Conservation (phyloP, 78 protist species). For the Pelomyxa schiedti region DNA sequence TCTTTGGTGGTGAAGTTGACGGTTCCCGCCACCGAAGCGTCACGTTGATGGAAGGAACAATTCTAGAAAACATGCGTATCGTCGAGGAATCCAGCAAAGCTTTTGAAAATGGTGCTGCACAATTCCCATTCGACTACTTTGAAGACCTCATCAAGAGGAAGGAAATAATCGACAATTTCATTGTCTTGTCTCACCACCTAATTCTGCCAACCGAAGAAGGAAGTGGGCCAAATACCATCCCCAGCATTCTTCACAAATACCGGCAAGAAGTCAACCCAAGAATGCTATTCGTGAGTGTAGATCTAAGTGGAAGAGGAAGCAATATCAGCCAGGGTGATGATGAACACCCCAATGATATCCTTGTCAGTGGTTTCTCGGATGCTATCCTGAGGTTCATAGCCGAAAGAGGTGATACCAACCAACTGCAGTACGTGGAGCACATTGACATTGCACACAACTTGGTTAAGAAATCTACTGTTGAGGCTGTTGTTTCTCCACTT, state of each 20-base stretch:
- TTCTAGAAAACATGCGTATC: constrained; percentile 37
- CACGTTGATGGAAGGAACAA: constrained; percentile 13
- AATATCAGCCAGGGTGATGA: not conserved
- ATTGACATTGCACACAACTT: constrained; percentile 24
- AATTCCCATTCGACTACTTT: constrained; percentile 33
- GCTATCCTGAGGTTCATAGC: constrained; percentile 65
- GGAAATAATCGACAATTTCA: constrained; percentile 35
- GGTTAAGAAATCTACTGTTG: not conserved
- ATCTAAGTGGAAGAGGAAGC: constrained; percentile 25
- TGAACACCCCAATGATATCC: constrained; percentile 43
- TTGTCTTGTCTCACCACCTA: constrained; percentile 13
- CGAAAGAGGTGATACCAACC: constrained; percentile 54
- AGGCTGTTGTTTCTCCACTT: not conserved
- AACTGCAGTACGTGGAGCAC: constrained; percentile 44
- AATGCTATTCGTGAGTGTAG: constrained; percentile 51
- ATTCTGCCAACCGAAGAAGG: constrained; percentile 2
- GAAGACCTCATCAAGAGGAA: constrained; percentile 1
- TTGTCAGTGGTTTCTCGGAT: constrained; percentile 64
- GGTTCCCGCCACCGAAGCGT: constrained; percentile 4
- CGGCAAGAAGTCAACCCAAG: constrained; percentile 54
- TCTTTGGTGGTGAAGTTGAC: constrained; percentile 10
- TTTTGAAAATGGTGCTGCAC: not conserved
- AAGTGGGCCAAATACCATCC: not conserved
- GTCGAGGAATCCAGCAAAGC: not conserved
- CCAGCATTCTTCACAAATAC: constrained; percentile 23